Evolutionary conservation across 306 rosid genomes (phyloP).

Genomic region (Sicyos edulis): DNA sequence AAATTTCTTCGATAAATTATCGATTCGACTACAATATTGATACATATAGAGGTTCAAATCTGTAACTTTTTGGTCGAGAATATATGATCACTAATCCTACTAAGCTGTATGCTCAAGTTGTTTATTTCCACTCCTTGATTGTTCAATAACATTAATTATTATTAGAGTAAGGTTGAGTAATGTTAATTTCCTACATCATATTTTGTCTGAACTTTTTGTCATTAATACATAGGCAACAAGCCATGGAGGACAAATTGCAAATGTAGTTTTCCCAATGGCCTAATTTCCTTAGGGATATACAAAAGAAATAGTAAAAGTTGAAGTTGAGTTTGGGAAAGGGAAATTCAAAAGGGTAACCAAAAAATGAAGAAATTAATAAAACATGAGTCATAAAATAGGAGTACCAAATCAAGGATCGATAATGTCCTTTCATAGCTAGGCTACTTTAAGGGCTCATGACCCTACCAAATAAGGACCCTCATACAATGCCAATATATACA

Average conservation of each 20-base stretch:
- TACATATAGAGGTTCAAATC: no score
- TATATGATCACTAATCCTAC: no score
- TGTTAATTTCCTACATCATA: no score
- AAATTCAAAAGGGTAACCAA: conserved; percentile 4
- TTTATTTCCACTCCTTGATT: no score
- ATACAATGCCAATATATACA: background rate
- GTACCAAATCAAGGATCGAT: conserved; percentile 12
- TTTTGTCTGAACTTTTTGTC: background rate
- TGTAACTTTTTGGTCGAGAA: no score
- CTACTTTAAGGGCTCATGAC: background rate
- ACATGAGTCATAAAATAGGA: conserved; percentile 11
- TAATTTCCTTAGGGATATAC: background rate
- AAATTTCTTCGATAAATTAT: no score
- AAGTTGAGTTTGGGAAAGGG: background rate
- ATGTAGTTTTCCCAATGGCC: conserved; percentile 2
- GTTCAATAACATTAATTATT: no score
- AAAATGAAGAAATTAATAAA: background rate
- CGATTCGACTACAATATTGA: no score
- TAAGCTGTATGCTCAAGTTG: no score
- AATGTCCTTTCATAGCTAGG: conserved; percentile 4
- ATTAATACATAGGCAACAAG: no score
- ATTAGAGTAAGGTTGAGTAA: no score
- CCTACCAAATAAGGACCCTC: conserved; percentile 11
- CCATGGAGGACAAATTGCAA: no score
- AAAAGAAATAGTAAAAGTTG: background rate